phyloP scores from a whole-genome alignment of 805 yeast genomes.

The Wickerhamiella shivajii region DNA sequence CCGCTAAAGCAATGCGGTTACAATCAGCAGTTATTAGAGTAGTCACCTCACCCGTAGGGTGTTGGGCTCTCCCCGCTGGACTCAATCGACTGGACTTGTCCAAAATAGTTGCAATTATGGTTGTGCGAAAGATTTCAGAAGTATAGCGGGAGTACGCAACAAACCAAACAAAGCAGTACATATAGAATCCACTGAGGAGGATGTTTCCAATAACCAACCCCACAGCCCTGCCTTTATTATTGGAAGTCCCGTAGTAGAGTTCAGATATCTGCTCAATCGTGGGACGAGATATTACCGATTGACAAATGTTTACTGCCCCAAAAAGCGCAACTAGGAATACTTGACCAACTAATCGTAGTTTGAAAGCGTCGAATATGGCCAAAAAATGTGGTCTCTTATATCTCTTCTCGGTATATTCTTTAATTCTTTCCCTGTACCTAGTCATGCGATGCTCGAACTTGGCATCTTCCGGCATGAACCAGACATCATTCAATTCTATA shows the following conservation, averaged over 20 bases:
- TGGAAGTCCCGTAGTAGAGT: conserved; percentile 9
- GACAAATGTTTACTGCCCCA: conserved; percentile 16
- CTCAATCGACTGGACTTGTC: conserved; percentile 53
- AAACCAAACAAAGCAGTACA: conserved; percentile 51
- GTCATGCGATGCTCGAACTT: conserved; percentile 12
- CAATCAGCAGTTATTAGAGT: conserved; percentile 71
- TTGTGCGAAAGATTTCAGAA: conserved; percentile 60
- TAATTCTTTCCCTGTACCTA: conserved; percentile 12
- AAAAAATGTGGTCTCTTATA: conserved; percentile 11
- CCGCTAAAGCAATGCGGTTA: conserved; percentile 51
- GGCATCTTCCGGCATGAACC: conserved; percentile 11
- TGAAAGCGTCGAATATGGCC: conserved; percentile 16
- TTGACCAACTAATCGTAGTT: conserved; percentile 11
- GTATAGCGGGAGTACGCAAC: conserved; percentile 45
- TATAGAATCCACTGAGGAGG: conserved; percentile 24
- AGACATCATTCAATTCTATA: conserved; percentile 18
- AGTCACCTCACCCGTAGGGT: conserved; percentile 57
- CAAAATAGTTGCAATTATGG: conserved; percentile 54
- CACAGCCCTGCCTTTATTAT: conserved; percentile 34
- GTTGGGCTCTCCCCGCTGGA: conserved; percentile 41
- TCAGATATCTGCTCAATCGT: conserved; percentile 9
- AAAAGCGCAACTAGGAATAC: conserved; percentile 8
- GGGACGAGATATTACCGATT: conserved; percentile 16
- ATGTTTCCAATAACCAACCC: conserved; percentile 66
- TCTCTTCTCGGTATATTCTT: conserved; percentile 5